Evolutionary conservation across 2,329 filamentous ascomycete species (phyloP), one percentile per base, ranked within the genome.

Genomic region (Scedosporium boydii): DNA sequence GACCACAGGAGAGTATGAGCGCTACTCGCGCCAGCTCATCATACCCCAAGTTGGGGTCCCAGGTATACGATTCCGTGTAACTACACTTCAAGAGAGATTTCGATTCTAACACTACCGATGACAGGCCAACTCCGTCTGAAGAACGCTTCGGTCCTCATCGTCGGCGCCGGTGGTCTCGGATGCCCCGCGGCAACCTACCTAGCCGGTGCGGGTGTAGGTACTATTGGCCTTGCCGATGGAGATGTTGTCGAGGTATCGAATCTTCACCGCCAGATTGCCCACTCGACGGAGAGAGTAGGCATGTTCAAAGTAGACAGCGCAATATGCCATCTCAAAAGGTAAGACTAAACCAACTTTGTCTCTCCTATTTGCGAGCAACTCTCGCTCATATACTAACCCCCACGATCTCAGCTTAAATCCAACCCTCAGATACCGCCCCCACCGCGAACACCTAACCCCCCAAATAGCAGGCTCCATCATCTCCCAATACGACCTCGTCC

Each of bases 151-250:
- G 87, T 97, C 4, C 81, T 98, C 6, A 80, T 99, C 57, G 83
- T 99, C 26, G 95, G 95, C 10, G 87, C 90, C 1, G 95, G 95
- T 5, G 95, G 95, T 0, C 78, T 99, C 12, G 95, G 95, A 10
- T 98, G 91, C 71, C 95, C 95, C 10, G 92, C 95, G 12, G 90
- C 93, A 0, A 84, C 90, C n/a, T 99, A 99, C 71, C 84, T 99
- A 1, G 91, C 92, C 9, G 93, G 91, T 23, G 90, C 95, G 1
- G 95, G 95, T 0, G 82, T 97, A 1, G 92, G 93, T 7, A 89
- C 82, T 0, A 75, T 99, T 18, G 93, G 93, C 0, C 78, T 99
- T 6, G 84, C 95, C 26, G 95, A 99, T 71, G 92, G 89, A 3
- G 95, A 99, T 74, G 80, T 80, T 0, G 93, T 99, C 34, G 95